Evolutionary conservation across 768 basidiomycete species (phyloP).

Genomic region (Serendipita sp.): DNA sequence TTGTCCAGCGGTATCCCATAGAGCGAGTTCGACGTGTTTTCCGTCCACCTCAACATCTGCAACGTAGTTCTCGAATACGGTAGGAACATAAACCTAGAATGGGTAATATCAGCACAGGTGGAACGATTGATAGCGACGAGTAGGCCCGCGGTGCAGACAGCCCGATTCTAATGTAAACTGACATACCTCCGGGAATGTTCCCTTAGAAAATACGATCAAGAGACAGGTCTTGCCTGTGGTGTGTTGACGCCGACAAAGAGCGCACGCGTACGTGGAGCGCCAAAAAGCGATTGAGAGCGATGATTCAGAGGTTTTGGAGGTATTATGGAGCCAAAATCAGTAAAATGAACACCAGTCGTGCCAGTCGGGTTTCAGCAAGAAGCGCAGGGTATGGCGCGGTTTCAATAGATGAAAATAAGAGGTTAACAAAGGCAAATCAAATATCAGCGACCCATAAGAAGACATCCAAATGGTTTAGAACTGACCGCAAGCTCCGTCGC

Average conservation of each 20-base stretch:
- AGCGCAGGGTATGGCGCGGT: background rate
- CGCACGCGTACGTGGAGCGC: background rate
- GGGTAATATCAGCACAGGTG: background rate
- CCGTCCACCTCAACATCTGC: constrained; percentile 98
- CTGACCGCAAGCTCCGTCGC: constrained; percentile 96
- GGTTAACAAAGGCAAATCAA: background rate
- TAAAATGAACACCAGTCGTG: background rate
- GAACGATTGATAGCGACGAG: background rate
- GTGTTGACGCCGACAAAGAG: constrained; percentile 11
- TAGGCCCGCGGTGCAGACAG: background rate
- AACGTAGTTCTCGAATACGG: constrained; percentile 99
- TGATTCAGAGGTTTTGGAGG: background rate
- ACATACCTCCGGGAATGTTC: constrained; percentile 82
- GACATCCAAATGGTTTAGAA: background rate
- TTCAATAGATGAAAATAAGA: background rate
- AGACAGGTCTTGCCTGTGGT: constrained; percentile 52
- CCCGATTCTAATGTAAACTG: background rate
- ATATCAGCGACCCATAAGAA: background rate
- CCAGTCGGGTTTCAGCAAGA: background rate
- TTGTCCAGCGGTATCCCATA: constrained; percentile 99
- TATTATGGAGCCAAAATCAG: background rate
- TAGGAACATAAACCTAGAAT: constrained; percentile 88
- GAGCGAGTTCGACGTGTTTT: constrained; percentile 93
- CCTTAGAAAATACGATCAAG: constrained; percentile 92
- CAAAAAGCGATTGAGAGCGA: background rate